Percentiles rank a stretch among this genome's conserved stretches.
These are phyloP conservation scores for Debaryomyces sp. DNA, from an alignment of 1,139 yeast species.

Conservation along the genomic window DNA sequence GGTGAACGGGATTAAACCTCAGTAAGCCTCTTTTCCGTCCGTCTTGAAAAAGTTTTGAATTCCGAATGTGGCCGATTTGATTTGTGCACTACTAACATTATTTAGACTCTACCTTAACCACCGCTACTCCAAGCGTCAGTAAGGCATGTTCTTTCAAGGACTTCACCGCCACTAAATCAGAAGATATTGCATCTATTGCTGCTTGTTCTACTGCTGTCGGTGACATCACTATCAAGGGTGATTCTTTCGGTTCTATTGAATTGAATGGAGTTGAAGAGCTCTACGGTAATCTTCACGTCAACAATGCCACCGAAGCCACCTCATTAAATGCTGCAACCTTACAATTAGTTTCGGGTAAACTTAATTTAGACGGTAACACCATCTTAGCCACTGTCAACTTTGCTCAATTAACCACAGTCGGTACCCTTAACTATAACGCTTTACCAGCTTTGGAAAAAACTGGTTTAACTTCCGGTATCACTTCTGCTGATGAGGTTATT, in stretches of 20 bases:
- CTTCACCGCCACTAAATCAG: conserved; percentile 73
- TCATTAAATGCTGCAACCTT: conserved; percentile 78
- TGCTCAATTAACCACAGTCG: conserved; percentile 81
- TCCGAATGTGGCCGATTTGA: not conserved
- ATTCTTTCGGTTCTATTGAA: conserved; percentile 55
- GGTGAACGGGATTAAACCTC: too few species aligned
- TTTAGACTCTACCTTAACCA: conserved; percentile 51
- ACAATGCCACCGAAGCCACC: conserved; percentile 64
- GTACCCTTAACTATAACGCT: conserved; percentile 75
- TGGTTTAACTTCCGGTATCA: conserved; percentile 74
- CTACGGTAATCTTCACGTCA: conserved; percentile 71
- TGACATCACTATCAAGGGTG: conserved; percentile 70
- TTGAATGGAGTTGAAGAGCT: conserved; percentile 63
- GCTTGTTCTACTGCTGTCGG: conserved; percentile 83
- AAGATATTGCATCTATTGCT: conserved; percentile 72
- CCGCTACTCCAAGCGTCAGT: conserved; percentile 52
- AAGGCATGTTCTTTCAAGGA: conserved; percentile 58
- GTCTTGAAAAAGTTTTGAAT: not conserved
- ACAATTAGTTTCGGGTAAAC: conserved; percentile 70
- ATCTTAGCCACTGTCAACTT: conserved; percentile 68
- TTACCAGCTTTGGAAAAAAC: conserved; percentile 77
- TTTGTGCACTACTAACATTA: conserved; percentile 9
- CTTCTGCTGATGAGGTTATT: conserved; percentile 69
- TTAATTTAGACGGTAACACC: conserved; percentile 66
- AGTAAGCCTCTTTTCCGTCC: not conserved